Base-by-base conservation (phyloP, 1,284 basidiomycete species). In the Wallemia ichthyophaga region DNA sequence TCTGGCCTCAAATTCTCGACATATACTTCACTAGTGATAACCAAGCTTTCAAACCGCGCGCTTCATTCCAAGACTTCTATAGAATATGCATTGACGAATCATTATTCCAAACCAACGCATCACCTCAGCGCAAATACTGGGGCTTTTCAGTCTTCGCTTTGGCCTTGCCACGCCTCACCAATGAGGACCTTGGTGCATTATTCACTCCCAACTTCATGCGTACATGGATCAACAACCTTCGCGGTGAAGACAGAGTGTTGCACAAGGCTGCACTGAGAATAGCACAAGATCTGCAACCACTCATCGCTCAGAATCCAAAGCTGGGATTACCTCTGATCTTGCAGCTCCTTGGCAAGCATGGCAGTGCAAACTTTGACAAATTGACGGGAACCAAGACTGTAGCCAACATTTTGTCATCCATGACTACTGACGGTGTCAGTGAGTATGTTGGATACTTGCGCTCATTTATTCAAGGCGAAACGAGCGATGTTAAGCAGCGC, bases 181-280 rank as follows among this genome's bases (percentile, higher is more conserved):
- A 78, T 21, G 69, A 76, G 25, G 80, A 80, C 58, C 74, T 91
- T 64, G 82, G 86, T 0, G 80, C 86, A 74, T 74, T 96, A 21
- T 94, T 96, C 70, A 92, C 87, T 13, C 82, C 83, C 65, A 92
- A 95, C 69, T 86, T 95, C 66, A 91, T 96, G 84, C 81, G 88
- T 54, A 83, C 83, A 37, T 92, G 89, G 85, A 91, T 94, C 64
- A 94, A 92, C 69, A 88, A 96, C 67, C 76, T 98, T 23, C 82
- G 85, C 0, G 82, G 83, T 60, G 75, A 77, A 59, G 88, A 95
- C 69, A 77, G 89, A 59, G 81, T 88, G 67, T 72, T 95, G 28
- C 86, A 95, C 73, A 88, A 85, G 69, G 81, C 83, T 25, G 87
- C 89, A 1, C 75, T 76, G 60, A 79, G 83, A 67, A 80, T 84